Evolutionary conservation across 768 basidiomycete genomes (phyloP), one percentile per base, ranked within the genome.

Genomic region (Amanita polypyramis): DNA sequence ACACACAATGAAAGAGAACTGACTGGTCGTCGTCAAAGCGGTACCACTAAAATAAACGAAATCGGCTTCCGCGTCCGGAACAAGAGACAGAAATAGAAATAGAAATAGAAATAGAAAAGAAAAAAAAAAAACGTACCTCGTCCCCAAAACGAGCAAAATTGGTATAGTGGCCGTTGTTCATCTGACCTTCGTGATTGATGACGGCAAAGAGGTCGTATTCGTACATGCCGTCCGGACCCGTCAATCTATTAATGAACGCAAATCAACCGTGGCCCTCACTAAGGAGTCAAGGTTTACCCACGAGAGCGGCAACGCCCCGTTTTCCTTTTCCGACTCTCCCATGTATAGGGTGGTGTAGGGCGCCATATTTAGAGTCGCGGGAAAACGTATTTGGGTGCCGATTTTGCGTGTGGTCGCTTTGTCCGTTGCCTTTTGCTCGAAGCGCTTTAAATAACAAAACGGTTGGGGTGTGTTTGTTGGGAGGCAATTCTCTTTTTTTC

Each of bases 91-190:
- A 27, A 27, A 27, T 27, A 27, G 25, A 7, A 27, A 27, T 7
- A 27, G 25, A n/a, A n/a, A n/a, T n/a, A n/a, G n/a, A n/a, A n/a
- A n/a, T n/a, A n/a, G n/a, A n/a, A n/a, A n/a, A 2, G 21, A 45
- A 15, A 43, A 51, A 12, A 23, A 51, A 17, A 43, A 32, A 35
- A 67, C 83, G 51, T 54, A 89, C 85, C 68, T 92, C 90, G 57
- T 95, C 85, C 48, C 83, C 77, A 56, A 80, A 90, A 20, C 89
- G 76, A 12, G 86, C 83, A 62, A 76, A 93, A 60, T 85, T 87
- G 23, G 85, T 92, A 63, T 96, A 98, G 58, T 98, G 95, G 0
- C 94, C 95, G 47, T 90, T 95, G 62, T 94, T 84, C 58, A 96
- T 79, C 61, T 87, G 85, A 4, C 94, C 94, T 62, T 96, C 91